Conservation (phyloP, 2,329 filamentous ascomycete species). For the Aspergillus alliaceus region DNA sequence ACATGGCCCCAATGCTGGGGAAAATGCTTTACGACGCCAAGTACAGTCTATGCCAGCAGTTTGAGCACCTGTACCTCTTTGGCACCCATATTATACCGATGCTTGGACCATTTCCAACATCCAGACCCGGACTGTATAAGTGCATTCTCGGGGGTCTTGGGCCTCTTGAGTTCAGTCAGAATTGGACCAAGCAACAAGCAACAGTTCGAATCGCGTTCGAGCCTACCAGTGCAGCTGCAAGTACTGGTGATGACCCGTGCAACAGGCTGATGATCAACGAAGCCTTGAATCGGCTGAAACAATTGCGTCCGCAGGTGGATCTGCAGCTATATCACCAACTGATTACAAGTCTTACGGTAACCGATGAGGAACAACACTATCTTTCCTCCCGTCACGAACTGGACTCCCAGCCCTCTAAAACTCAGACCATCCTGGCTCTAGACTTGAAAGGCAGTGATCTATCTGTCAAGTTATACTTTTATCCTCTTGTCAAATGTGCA, state of each 20-base stretch:
- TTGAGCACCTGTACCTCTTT: conserved; percentile 9
- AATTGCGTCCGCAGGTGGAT: conserved; percentile 1
- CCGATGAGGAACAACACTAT: conserved; percentile 4
- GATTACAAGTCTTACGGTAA: conserved; percentile 6
- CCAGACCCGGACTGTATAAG: not conserved
- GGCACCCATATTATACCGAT: conserved; percentile 9
- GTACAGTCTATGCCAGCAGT: conserved; percentile 12
- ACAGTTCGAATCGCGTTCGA: conserved; percentile 8
- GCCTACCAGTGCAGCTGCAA: conserved; percentile 4
- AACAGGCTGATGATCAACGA: conserved; percentile 3
- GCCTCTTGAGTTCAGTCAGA: conserved; percentile 7
- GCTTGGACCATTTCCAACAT: not conserved
- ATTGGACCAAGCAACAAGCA: conserved; percentile 1
- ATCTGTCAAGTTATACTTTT: conserved; percentile 19
- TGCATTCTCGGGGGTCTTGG: not conserved
- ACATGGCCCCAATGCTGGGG: conserved; percentile 7
- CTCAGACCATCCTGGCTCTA: conserved; percentile 18
- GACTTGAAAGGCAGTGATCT: conserved; percentile 15
- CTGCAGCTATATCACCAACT: conserved; percentile 12
- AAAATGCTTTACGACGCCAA: conserved; percentile 8
- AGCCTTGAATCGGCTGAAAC: not conserved
- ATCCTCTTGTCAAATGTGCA: conserved; percentile 15
- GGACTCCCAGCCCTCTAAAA: conserved; percentile 2
- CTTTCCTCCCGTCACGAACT: not conserved
- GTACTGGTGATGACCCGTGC: conserved; percentile 1